Conservation (phyloP, 2,329 filamentous ascomycete genomes). For the Cephalotrichum gorgonifer region DNA sequence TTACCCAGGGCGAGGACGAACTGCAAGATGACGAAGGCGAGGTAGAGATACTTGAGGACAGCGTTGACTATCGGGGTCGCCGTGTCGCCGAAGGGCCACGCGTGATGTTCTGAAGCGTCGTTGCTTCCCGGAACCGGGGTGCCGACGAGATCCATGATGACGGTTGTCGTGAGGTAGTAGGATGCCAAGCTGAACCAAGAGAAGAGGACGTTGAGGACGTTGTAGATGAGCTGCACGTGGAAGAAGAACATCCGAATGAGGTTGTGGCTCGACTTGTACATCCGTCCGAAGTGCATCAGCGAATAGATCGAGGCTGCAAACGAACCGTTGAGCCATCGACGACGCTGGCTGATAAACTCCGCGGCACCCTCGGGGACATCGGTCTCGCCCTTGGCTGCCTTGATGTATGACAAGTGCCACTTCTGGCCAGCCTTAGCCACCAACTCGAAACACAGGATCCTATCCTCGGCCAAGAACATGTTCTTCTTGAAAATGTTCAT, state of each 20-base stretch:
- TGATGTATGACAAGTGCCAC: slow-evolving; percentile 98
- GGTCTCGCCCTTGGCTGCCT: slow-evolving; percentile 96
- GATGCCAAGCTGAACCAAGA: slow-evolving; percentile 85
- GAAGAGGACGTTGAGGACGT: slow-evolving; percentile 77
- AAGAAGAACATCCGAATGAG: slow-evolving; percentile 98
- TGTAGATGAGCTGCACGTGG: slow-evolving; percentile 94
- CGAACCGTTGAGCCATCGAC: slow-evolving; percentile 98
- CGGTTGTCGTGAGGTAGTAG: slow-evolving; percentile 95
- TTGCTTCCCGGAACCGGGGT: slow-evolving; percentile 38
- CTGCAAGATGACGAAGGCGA: slow-evolving; percentile 84
- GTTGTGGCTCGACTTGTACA: slow-evolving; percentile 99
- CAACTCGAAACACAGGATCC: slow-evolving; percentile 98
- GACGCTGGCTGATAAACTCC: slow-evolving; percentile 95
- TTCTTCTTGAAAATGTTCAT: slow-evolving; percentile 99
- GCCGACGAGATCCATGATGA: slow-evolving; percentile 97
- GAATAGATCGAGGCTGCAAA: slow-evolving; percentile 96
- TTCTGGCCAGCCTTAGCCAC: slow-evolving; percentile 98
- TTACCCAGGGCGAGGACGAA: slow-evolving; percentile 97
- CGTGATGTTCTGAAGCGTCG: slow-evolving; percentile 69
- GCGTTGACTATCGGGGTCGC: slow-evolving; percentile 88
- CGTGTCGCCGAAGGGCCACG: slow-evolving; percentile 81
- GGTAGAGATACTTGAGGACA: slow-evolving; percentile 80
- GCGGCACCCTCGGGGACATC: slow-evolving; percentile 95
- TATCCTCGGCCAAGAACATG: slow-evolving; percentile 99
- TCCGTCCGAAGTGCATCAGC: slow-evolving; percentile 94